Percentiles rank a stretch among this genome's conserved stretches.
phyloP scores from a whole-genome alignment of 2,329 filamentous ascomycete species.

The Phoma sp. region DNA sequence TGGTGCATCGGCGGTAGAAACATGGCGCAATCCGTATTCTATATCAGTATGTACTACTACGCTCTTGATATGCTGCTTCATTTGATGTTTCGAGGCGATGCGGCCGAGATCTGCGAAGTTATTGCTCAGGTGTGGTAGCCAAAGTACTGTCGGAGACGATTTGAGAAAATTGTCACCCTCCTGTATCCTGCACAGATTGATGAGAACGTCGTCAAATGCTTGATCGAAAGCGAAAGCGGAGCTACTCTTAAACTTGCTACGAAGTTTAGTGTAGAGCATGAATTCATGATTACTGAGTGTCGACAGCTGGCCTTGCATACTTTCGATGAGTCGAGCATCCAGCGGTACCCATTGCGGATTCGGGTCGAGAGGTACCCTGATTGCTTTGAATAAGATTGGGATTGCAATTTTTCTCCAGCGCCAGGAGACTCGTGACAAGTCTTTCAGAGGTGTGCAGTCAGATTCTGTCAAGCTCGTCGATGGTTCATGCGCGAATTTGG shows the following conservation, averaged over 20 bases:
- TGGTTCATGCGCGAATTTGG: constrained; percentile 43
- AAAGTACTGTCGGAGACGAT: constrained; percentile 29
- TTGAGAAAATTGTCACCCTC: constrained; percentile 40
- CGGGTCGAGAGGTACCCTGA: constrained; percentile 33
- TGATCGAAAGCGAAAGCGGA: constrained; percentile 35
- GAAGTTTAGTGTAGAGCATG: constrained; percentile 39
- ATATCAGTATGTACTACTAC: constrained; percentile 54
- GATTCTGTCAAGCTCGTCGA: constrained; percentile 32
- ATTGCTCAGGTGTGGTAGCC: constrained; percentile 41
- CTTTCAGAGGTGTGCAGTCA: constrained; percentile 33
- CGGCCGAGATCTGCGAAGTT: constrained; percentile 26
- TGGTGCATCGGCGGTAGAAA: constrained; percentile 35
- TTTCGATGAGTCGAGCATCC: constrained; percentile 41
- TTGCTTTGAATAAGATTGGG: constrained; percentile 42
- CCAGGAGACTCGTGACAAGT: constrained; percentile 41
- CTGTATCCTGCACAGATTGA: constrained; percentile 41
- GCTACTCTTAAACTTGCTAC: constrained; percentile 43
- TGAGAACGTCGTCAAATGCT: constrained; percentile 40
- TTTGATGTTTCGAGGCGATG: constrained; percentile 27
- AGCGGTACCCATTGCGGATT: constrained; percentile 43
- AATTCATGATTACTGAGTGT: constrained; percentile 42
- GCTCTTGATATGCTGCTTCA: constrained; percentile 52
- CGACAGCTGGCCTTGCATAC: constrained; percentile 40
- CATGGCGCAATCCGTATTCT: constrained; percentile 44
- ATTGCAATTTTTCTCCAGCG: constrained; percentile 40